Base-by-base conservation (phyloP, 2,329 filamentous ascomycete genomes). In the Aspergillus oerlinghausenensis region DNA sequence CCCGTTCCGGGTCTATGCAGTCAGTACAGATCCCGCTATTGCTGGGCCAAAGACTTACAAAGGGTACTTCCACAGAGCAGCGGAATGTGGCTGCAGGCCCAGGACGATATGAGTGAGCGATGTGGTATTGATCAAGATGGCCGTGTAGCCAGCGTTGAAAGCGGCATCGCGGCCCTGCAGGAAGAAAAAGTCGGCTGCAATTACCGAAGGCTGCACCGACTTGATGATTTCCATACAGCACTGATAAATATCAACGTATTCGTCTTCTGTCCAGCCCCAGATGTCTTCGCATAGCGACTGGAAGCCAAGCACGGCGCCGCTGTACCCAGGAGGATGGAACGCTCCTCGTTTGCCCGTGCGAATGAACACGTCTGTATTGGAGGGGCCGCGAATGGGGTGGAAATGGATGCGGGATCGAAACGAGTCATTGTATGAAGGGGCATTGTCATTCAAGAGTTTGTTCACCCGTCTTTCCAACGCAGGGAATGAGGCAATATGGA, bases 401-500 rank as follows among this genome's bases (percentile, higher is more conserved):
- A 76, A 76, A 38, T 60, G 59, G 19, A 60, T 63, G 49, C 52
- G 57, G 29, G 56, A 56, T 6, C 60, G 56, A 49, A 56, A 63
- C 8, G 28, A 53, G 3, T 62, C 54, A 42, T 63, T 62, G 38
- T 68, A 65, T 8, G 61, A 60, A 0, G 57, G 35, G 4, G 55
- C 51, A 49, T 66, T 62, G 23, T 67, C 58, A n/a, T 60, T 57
- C 35, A 71, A 45, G 7, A 68, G 60, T 29, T 69, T 63, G 28
- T 67, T 60, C 3, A 77, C 66, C 1, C 70, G 69, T 4, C 62
- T 45, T 19, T 73, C 67, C 1, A 80, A 65, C 3, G 67, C 65
- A 0, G 63, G 55, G 57, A 77, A 80, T 0, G 79, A 79, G 3
- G 73, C 77, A 26, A 81, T 69, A 55, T 81, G 78, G 6, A 81